A percentile compares a stretch with the other conserved stretches of the same genome.
These are phyloP conservation scores for Leishmania braziliensis DNA, from an alignment of 208 protist genomes.

Conservation along the genomic window DNA sequence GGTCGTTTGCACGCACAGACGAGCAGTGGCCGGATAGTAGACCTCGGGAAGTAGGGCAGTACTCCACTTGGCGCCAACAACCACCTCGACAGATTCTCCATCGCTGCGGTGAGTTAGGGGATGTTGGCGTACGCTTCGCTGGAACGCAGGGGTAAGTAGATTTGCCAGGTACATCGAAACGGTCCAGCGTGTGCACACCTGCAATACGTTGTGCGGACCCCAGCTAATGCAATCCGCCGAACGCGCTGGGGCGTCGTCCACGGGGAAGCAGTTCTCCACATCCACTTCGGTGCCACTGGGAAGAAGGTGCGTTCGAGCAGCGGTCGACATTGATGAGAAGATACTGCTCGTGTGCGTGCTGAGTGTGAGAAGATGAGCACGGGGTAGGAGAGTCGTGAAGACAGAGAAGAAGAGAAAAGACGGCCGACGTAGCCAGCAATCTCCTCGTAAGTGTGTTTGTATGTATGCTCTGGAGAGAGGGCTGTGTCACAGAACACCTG, in stretches of 20 bases:
- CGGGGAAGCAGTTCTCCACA: slow-evolving; percentile 41
- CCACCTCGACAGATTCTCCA: slow-evolving; percentile 29
- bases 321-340: background rate
- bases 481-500: background rate
- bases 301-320: background rate
- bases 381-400: background rate
- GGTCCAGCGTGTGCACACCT: slow-evolving; percentile 62
- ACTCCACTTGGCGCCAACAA: slow-evolving; percentile 76
- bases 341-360: background rate
- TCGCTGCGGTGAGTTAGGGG: slow-evolving; percentile 34
- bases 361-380: background rate
- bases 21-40: slow-evolving; percentile 61
- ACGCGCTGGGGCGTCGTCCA: slow-evolving; percentile 44
- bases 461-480: background rate
- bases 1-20: slow-evolving; percentile 69
- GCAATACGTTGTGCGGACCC: slow-evolving; percentile 83
- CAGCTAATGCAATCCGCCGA: slow-evolving; percentile 58
- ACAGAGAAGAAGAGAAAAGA: background rate
- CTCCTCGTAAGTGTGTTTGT: background rate
- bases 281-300: slow-evolving; percentile 18
- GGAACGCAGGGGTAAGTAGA: slow-evolving; percentile 35
- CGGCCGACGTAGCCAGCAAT: background rate
- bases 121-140: slow-evolving; percentile 38
- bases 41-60: slow-evolving; percentile 47
- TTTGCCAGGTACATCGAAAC: slow-evolving; percentile 58